Conservation (phyloP, 1,139 yeast genomes). For the Sugiyamaella neomexicana region DNA sequence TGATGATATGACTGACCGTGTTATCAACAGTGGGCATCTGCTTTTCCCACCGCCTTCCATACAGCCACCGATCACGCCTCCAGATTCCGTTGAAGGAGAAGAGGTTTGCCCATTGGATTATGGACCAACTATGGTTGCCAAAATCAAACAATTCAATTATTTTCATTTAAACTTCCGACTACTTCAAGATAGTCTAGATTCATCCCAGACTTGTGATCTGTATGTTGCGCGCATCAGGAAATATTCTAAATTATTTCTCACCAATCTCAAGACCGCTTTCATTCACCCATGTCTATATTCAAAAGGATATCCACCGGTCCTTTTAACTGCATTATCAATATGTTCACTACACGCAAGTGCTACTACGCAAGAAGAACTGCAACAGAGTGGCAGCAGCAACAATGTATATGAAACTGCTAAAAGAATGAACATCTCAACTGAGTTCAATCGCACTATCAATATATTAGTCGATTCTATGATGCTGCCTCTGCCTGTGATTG, state of each 20-base stretch:
- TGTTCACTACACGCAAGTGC: slow-evolving; percentile 18
- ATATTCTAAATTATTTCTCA: slow-evolving; percentile 23
- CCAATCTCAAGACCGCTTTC: slow-evolving; percentile 19
- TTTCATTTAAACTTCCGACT: not conserved
- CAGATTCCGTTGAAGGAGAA: not conserved
- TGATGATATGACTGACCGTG: not conserved
- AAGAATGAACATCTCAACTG: not conserved
- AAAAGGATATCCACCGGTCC: slow-evolving; percentile 18
- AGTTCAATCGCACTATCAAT: slow-evolving; percentile 12
- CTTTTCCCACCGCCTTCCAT: not conserved
- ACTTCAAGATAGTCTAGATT: not conserved
- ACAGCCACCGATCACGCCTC: not conserved
- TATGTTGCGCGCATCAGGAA: slow-evolving; percentile 18
- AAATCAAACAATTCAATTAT: slow-evolving; percentile 1
- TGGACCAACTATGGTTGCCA: not conserved
- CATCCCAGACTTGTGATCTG: slow-evolving; percentile 9
- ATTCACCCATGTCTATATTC: slow-evolving; percentile 22
- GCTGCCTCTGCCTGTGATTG: slow-evolving; percentile 6
- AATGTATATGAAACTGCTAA: not conserved
- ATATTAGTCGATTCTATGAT: slow-evolving; percentile 6
- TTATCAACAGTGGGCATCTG: not conserved
- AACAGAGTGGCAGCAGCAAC: not conserved
- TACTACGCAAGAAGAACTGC: not conserved
- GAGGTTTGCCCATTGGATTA: not conserved
- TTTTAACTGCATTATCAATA: slow-evolving; percentile 21